Percentiles rank a stretch among this genome's conserved stretches.
phyloP scores from a whole-genome alignment of 192 early-diverging fungal species.

The Backusella westeae region DNA sequence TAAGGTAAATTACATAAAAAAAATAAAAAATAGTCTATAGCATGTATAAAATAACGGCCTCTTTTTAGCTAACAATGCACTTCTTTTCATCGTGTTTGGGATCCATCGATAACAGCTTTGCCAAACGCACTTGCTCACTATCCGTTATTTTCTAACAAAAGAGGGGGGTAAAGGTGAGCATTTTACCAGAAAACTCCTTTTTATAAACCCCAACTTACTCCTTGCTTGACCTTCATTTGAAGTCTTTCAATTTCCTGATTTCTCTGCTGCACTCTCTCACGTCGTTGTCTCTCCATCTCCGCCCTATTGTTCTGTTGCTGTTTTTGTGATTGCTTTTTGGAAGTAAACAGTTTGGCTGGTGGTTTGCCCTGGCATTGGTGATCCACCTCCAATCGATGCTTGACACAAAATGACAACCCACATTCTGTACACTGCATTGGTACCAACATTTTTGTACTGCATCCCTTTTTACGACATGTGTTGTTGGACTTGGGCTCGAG shows the following conservation, averaged over 20 bases:
- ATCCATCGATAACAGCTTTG: conserved; percentile 18
- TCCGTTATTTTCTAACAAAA: conserved; percentile 15
- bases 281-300: conserved; percentile 8
- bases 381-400: conserved; percentile 73
- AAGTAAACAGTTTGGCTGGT: not conserved
- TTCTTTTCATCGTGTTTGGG: not conserved
- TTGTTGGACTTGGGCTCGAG: conserved; percentile 50
- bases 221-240: conserved; percentile 10
- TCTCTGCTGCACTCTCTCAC: not conserved
- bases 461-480: conserved; percentile 59
- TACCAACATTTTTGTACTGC: conserved; percentile 65
- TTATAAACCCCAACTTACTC: not conserved
- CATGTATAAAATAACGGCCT: not conserved
- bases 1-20: not conserved
- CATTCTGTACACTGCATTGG: conserved; percentile 68
- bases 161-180: not conserved
- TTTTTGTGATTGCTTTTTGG: not conserved
- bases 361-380: conserved; percentile 56
- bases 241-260: conserved; percentile 13
- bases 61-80: not conserved
- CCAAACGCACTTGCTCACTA: conserved; percentile 15
- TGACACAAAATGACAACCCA: conserved; percentile 67
- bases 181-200: not conserved
- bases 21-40: not conserved
- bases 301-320: not conserved